phyloP scores from a whole-genome alignment of 495 filamentous ascomycete species.

The Penicillium riverlandense region DNA sequence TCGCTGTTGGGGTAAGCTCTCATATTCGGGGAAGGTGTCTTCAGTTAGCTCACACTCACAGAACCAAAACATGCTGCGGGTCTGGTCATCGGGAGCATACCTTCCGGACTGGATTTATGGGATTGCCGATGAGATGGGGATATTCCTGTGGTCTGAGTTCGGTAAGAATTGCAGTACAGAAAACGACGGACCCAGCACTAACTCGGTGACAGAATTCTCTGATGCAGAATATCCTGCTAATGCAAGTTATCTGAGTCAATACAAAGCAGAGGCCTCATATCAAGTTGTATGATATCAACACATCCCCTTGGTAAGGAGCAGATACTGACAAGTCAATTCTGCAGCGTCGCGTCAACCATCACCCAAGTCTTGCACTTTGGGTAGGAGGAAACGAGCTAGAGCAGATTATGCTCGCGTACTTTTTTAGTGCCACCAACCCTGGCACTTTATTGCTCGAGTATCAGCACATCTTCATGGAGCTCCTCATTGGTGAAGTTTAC shows the following conservation, averaged over 20 bases:
- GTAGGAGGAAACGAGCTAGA: constrained; percentile 62
- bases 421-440: constrained; percentile 30
- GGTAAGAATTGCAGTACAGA: too few relatives aligned
- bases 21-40: constrained; percentile 27
- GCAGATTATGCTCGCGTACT: constrained; percentile 42
- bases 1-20: too few relatives aligned
- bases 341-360: constrained; percentile 57
- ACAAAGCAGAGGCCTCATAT: constrained; percentile 50
- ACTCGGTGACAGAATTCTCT: constrained; percentile 39
- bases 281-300: constrained; percentile 16
- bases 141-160: constrained; percentile 63
- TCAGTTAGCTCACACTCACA: constrained; percentile 43
- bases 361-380: constrained; percentile 62
- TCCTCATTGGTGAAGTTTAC: constrained; percentile 54
- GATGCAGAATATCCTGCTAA: constrained; percentile 57
- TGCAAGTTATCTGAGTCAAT: constrained; percentile 49
- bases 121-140: constrained; percentile 56
- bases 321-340: too few relatives aligned
- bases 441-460: constrained; percentile 43
- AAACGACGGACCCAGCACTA: too few relatives aligned
- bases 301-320: too few relatives aligned
- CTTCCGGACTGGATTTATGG: constrained; percentile 63
- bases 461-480: constrained; percentile 54
- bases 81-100: constrained; percentile 62
- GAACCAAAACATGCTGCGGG: constrained; percentile 65